These are phyloP conservation scores for Zarea fungicola DNA, from an alignment of 2,329 filamentous ascomycete genomes.

Conservation along the genomic window DNA sequence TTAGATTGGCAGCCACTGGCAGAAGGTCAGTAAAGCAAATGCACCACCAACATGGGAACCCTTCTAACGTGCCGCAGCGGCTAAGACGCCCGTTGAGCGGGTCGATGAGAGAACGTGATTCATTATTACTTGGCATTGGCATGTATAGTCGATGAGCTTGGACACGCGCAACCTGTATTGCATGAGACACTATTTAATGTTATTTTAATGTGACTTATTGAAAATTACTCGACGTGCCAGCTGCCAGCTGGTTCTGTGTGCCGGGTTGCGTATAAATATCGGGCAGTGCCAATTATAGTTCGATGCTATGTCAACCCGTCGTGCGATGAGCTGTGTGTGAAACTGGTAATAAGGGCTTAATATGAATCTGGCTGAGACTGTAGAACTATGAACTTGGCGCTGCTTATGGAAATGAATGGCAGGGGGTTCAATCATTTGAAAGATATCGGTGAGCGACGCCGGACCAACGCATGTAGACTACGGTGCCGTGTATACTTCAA, in stretches of 20 bases:
- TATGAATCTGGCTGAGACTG: not conserved
- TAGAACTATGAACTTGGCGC: not conserved
- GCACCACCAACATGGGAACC: not conserved
- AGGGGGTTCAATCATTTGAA: not conserved
- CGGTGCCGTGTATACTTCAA: too few species aligned
- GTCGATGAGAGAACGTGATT: not conserved
- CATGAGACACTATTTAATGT: not conserved
- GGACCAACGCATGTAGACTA: too few species aligned
- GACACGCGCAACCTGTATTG: not conserved
- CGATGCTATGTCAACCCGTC: not conserved
- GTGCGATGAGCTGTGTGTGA: not conserved
- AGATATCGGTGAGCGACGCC: too few species aligned
- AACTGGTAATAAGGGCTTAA: not conserved
- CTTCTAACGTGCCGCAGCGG: not conserved
- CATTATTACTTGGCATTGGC: not conserved
- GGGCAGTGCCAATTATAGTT: not conserved
- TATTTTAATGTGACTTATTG: not conserved
- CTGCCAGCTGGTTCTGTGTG: not conserved
- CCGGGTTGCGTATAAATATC: not conserved
- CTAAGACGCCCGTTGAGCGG: not conserved
- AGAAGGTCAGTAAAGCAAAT: slow-evolving; percentile 2
- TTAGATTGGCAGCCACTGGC: not conserved
- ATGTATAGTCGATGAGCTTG: not conserved
- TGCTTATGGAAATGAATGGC: too few species aligned
- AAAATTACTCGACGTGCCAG: not conserved